A percentile compares a stretch with the other conserved stretches of the same genome.
Conservation (phyloP, 345 rosid species). For the Eucalyptus tenuipes region DNA sequence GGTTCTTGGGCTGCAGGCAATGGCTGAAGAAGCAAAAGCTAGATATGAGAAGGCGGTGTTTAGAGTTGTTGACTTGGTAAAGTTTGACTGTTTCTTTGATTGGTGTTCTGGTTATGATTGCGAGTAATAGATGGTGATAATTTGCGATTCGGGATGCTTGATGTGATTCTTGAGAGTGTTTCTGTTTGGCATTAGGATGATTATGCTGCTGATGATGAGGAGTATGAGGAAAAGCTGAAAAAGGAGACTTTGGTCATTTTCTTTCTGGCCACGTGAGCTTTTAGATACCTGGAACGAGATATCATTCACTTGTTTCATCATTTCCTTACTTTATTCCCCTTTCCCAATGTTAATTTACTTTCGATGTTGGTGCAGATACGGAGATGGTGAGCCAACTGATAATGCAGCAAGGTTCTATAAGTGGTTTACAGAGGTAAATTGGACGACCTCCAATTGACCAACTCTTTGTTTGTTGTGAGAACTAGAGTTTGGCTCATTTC, state of each 20-base stretch:
- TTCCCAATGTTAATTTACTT: neutral
- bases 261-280: constrained; percentile 90
- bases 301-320: neutral
- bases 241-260: constrained; percentile 72
- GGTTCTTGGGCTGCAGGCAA: constrained; percentile 11
- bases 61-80: constrained; percentile 81
- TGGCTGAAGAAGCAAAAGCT: constrained; percentile 70
- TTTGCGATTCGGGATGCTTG: neutral
- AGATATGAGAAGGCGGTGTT: constrained; percentile 77
- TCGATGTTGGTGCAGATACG: constrained; percentile 40
- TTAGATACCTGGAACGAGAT: neutral
- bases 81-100: neutral
- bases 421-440: constrained; percentile 86
- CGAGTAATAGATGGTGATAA: neutral
- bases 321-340: neutral
- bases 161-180: neutral
- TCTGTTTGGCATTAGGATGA: constrained; percentile 49
- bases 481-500: neutral
- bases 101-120: neutral
- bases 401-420: constrained; percentile 98
- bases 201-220: constrained; percentile 91
- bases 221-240: constrained; percentile 83
- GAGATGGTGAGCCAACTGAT: constrained; percentile 99
- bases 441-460: neutral
- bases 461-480: neutral